Evolutionary conservation across 306 rosid species (phyloP), one percentile per base, ranked within the genome.

Genomic region (Chamaecrista fasciculata): DNA sequence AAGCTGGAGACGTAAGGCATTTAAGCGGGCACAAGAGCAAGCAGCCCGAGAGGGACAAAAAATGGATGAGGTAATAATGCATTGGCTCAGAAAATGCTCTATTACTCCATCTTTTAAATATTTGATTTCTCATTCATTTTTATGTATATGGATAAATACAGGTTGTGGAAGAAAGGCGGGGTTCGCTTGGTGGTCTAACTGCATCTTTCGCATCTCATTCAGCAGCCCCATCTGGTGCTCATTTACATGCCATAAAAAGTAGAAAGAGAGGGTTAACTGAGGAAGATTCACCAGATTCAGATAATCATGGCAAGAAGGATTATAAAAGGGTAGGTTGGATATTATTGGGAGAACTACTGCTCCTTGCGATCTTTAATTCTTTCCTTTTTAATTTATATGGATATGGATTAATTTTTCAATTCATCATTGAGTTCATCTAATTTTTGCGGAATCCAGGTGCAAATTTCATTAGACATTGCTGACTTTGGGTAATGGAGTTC

Each of bases 1-100:
- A 42, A 94, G 96, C 78, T 94, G 98, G 98, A 90, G 95, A 76
- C 90, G 86, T 50, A 94, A 94, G 86, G 98, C 98, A 14, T 73
- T 88, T 85, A 94, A 90, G 71, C 97, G 98, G 39, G 96, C 98
- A 21, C 82, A 86, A 83, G 96, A 94, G 78, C 97, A 90, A 82
- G 96, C 96, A 56, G 82, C 86, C 65, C 85, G 96, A 67, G 96
- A 90, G 65, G 97, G 97, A 29, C 77, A 81, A 19, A 75, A 59
- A 70, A 69, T 85, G 53, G 72, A 84, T 0, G 86, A 90, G 90
- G 98, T 81, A n/a, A 77, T 64, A 59, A 39, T 74, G 48, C 20
- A 29, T 61, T 70, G 37, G 37, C 78, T 72, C 79, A 48, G 21
- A 6, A 71, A 76, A 48, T 70, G 61, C 21, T 44, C 16, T 59